Conservation (phyloP, 441 rosid species). For the Hura crepitans region DNA sequence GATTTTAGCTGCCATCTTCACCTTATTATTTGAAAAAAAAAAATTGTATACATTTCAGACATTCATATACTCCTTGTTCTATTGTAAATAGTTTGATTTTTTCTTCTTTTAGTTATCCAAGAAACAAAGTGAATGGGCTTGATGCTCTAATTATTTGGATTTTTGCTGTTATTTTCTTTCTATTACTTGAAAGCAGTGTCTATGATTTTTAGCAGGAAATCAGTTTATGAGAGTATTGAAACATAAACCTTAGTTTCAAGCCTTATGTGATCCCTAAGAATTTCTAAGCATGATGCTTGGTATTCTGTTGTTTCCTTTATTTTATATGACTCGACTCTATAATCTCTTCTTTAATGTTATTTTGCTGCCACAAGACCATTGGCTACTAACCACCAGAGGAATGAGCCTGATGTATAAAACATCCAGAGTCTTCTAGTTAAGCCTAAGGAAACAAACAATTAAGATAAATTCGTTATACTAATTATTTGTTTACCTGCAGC, state of each 20-base stretch:
- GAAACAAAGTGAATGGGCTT: too few species aligned
- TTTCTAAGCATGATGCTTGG: too few species aligned
- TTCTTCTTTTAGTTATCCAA: too few species aligned
- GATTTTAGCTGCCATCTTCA: neutral
- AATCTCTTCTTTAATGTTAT: too few species aligned
- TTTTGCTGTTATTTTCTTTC: neutral
- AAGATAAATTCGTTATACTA: neutral
- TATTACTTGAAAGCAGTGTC: neutral
- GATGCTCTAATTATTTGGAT: neutral
- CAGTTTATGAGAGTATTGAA: neutral
- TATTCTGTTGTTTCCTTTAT: too few species aligned
- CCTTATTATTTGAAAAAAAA: neutral
- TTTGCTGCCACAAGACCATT: too few species aligned
- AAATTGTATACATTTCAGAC: too few species aligned
- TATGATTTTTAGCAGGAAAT: neutral
- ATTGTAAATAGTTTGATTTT: too few species aligned
- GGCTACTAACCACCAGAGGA: neutral
- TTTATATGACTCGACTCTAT: too few species aligned
- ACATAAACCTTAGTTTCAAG: neutral
- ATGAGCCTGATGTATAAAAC: neutral
- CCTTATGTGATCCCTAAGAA: too few species aligned
- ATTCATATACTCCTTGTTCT: too few species aligned
- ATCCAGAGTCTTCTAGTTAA: neutral
- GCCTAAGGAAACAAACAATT: neutral
- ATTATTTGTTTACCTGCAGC: neutral